Evolutionary conservation across 2,329 filamentous ascomycete species (phyloP), one percentile per base, ranked within the genome.

Genomic region (Colletotrichum siamense): DNA sequence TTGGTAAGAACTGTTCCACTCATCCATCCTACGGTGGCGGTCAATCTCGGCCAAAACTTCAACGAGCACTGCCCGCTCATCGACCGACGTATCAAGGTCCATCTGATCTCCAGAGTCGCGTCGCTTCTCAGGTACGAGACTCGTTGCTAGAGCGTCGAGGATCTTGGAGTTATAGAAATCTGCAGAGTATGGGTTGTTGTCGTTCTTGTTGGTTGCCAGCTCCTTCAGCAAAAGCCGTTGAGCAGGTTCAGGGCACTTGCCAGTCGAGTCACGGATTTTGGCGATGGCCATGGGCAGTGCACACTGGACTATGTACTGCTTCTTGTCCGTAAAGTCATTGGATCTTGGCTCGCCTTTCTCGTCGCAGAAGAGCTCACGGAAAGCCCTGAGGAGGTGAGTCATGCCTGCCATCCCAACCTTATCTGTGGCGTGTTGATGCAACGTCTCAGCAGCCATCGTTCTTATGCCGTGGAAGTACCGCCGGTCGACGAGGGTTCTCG

Each of bases 391-490:
- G 4, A 99, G 90, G 83, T 99, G 96, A 71, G 92, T 93, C 77
- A 96, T 88, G 3, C 97, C 96, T 49, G 98, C 92, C 89, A 94
- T 95, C 69, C 94, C 90, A 70, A 93, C 91, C 73, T 93, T 90
- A 69, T 89, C 87, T 28, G 91, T 93, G 52, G 95, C 94, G 82
- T 98, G 95, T 69, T 92, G 92, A 9, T 95, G 92, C 39, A 99
- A 88, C 64, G 94, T 93, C 69, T 94, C 89, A 2, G 95, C 95
- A 9, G 97, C 97, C 88, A 97, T 94, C 6, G 93, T 93, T 26
- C 97, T 94, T 79, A 99, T 96, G 10, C 96, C 96, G 82, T 98
- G 94, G 82, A 97, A 99, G 84, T 99, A 99, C 52, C 97, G 93
- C 63, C 91, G 91, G 83, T 99, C 97, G 89, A 98, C 94, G 32